phyloP scores from a whole-genome alignment of 805 yeast species.

The Metschnikowia arizonensis region DNA sequence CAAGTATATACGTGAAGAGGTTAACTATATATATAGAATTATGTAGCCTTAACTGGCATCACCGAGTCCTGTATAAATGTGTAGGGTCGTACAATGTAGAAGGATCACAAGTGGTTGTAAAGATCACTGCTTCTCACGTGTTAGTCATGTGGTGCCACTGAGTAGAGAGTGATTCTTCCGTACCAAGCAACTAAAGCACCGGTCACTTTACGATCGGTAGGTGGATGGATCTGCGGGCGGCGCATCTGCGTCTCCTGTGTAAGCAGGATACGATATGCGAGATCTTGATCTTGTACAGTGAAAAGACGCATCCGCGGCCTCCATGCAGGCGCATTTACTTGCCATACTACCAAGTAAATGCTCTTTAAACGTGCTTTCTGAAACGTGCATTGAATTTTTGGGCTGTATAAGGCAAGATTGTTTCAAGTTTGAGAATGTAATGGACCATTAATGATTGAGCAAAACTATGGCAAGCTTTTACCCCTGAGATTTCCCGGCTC shows the following conservation, averaged over 20 bases:
- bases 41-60: neutral
- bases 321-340: neutral
- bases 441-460: too few species aligned
- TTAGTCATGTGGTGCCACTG: neutral
- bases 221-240: neutral
- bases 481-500: neutral
- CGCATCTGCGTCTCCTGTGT: neutral
- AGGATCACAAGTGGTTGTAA: neutral
- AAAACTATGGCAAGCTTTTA: neutral
- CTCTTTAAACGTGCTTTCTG: neutral
- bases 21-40: neutral
- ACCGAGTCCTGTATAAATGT: neutral
- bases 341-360: neutral
- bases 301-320: neutral
- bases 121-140: neutral
- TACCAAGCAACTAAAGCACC: neutral
- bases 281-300: slow-evolving; percentile 2
- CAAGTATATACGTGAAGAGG: neutral
- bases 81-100: neutral
- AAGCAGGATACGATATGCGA: slow-evolving; percentile 1
- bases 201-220: slow-evolving; percentile 1
- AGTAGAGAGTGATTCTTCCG: neutral
- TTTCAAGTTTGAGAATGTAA: neutral
- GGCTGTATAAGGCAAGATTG: neutral
- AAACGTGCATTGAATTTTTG: neutral